Conservation (phyloP, 805 yeast species). For the Ascoidea tarda region DNA sequence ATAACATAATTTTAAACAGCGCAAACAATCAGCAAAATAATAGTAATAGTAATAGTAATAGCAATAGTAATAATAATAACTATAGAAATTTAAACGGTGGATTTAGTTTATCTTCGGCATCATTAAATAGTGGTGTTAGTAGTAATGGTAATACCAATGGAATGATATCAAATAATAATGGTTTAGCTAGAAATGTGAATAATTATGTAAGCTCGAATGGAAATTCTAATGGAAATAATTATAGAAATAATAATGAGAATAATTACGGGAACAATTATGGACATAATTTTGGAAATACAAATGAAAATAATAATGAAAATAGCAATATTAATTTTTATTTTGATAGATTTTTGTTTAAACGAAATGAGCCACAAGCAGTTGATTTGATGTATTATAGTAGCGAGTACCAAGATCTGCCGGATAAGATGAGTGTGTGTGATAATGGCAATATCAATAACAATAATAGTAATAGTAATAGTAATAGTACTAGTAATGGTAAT, state of each 20-base stretch:
- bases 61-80: no score
- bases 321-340: background rate
- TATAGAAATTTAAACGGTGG: no score
- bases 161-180: slow-evolving; percentile 8
- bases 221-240: background rate
- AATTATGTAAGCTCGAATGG: background rate
- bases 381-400: no score
- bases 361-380: no score
- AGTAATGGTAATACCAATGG: slow-evolving; percentile 8
- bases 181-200: slow-evolving; percentile 3
- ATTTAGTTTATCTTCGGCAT: no score
- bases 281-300: background rate
- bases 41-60: no score
- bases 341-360: no score
- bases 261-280: background rate
- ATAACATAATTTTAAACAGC: no score
- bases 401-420: background rate
- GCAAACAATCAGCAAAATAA: no score
- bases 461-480: background rate
- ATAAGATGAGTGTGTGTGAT: background rate
- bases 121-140: no score
- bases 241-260: background rate
- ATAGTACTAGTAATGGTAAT: background rate
- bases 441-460: background rate
- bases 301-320: background rate